phyloP scores from a whole-genome alignment of 2,329 filamentous ascomycete species.

The Thelonectria discophora region DNA sequence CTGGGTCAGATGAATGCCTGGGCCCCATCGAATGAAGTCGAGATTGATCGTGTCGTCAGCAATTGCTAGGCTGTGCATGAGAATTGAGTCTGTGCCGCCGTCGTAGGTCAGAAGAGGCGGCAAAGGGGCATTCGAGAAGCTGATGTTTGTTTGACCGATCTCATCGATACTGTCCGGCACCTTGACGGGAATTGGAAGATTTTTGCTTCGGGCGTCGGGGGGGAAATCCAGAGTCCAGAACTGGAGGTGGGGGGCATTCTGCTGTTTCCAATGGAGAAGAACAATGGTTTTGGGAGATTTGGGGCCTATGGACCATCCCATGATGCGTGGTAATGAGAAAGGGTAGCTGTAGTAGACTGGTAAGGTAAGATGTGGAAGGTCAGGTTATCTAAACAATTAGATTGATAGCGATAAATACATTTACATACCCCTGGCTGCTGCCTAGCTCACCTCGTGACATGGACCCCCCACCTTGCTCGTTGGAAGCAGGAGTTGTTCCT shows the following conservation, averaged over 20 bases:
- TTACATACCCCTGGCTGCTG: too few relatives aligned
- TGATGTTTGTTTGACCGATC: too few relatives aligned
- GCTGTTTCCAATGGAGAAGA: conserved; percentile 8
- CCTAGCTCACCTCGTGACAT: too few relatives aligned
- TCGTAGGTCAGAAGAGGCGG: conserved; percentile 5
- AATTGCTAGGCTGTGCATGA: background rate
- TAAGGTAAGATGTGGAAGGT: too few relatives aligned
- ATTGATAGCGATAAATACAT: too few relatives aligned
- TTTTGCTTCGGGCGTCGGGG: too few relatives aligned
- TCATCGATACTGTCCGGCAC: conserved; percentile 1
- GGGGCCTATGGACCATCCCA: too few relatives aligned
- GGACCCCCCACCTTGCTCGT: too few relatives aligned
- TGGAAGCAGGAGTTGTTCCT: too few relatives aligned
- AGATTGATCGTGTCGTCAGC: background rate
- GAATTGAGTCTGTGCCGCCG: background rate
- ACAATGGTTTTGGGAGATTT: conserved; percentile 6
- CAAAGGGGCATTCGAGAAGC: background rate
- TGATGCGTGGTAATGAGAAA: too few relatives aligned
- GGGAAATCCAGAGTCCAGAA: conserved; percentile 13
- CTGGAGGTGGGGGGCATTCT: conserved; percentile 1
- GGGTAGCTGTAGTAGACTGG: too few relatives aligned
- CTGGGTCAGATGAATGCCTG: conserved; percentile 3
- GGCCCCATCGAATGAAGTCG: conserved; percentile 9
- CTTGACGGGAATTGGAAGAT: background rate
- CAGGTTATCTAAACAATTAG: too few relatives aligned